A percentile compares a stretch with the other conserved stretches of the same genome.
phyloP scores from a whole-genome alignment of 108 stramenopile genomes.

The Conticribra weissflogii region DNA sequence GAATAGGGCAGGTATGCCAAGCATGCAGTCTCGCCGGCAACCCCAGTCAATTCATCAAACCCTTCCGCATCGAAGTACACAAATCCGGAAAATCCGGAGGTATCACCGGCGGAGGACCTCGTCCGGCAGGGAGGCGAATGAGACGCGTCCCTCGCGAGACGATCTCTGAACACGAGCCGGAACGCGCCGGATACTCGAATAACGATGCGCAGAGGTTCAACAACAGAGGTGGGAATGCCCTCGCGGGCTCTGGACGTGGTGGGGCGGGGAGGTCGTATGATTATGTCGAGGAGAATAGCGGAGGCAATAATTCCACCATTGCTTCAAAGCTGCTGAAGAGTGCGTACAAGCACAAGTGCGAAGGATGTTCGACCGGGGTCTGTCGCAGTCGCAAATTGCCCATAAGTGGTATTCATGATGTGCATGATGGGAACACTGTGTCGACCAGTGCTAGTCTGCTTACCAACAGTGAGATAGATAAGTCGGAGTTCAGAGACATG shows the following conservation, averaged over 20 bases:
- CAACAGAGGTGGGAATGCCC: conserved; percentile 13
- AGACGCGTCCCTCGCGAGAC: conserved; percentile 35
- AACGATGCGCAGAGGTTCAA: conserved; percentile 26
- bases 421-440: conserved; percentile 43
- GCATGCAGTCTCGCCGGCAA: conserved; percentile 22
- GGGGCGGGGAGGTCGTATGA: conserved; percentile 19
- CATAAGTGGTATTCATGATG: conserved; percentile 36
- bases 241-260: background rate
- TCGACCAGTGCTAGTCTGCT: conserved; percentile 41
- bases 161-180: conserved; percentile 30
- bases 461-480: conserved; percentile 44
- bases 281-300: conserved; percentile 15
- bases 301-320: too few species aligned
- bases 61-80: conserved; percentile 43
- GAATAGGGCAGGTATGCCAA: conserved; percentile 41
- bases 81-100: conserved; percentile 28
- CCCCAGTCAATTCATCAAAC: conserved; percentile 13
- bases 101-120: conserved; percentile 34
- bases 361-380: conserved; percentile 35
- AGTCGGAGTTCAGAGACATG: conserved; percentile 41
- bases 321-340: conserved; percentile 5
- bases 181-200: conserved; percentile 6
- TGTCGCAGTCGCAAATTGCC: conserved; percentile 41
- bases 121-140: conserved; percentile 36
- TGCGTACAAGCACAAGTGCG: conserved; percentile 33